Conservation (phyloP, 2,329 filamentous ascomycete species). For the Aureobasidium sp. region DNA sequence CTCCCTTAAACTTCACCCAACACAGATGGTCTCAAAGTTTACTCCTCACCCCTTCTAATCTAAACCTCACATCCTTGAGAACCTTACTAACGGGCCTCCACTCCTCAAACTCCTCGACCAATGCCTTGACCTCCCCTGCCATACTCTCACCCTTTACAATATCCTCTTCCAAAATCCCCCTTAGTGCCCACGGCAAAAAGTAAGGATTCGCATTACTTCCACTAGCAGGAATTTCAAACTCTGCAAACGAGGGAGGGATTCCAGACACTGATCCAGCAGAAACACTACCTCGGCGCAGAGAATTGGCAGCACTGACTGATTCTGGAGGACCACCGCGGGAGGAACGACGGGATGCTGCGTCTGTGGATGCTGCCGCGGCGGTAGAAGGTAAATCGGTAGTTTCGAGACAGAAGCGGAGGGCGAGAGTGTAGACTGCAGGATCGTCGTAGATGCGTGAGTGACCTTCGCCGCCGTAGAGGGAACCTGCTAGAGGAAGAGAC, state of each 20-base stretch:
- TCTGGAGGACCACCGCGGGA: constrained; percentile 33
- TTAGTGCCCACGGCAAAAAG: constrained; percentile 94
- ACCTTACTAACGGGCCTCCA: constrained; percentile 95
- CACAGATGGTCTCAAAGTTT: constrained; percentile 61
- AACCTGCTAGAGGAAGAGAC: constrained; percentile 88
- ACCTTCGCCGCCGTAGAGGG: constrained; percentile 90
- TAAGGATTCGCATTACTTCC: constrained; percentile 77
- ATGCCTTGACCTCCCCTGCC: constrained; percentile 76
- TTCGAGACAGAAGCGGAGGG: constrained; percentile 53
- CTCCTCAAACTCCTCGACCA: constrained; percentile 90
- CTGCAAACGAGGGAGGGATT: constrained; percentile 35
- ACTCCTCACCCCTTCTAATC: constrained; percentile 90
- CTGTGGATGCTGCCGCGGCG: background rate
- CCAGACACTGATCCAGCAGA: constrained; percentile 29
- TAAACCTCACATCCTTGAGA: constrained; percentile 95
- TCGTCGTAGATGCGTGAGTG: constrained; percentile 97
- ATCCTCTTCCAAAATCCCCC: constrained; percentile 91
- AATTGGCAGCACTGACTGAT: constrained; percentile 34
- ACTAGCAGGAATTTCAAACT: constrained; percentile 44
- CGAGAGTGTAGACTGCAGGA: constrained; percentile 78
- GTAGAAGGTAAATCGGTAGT: constrained; percentile 39
- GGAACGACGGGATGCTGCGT: background rate
- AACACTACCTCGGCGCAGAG: constrained; percentile 36
- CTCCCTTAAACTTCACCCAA: background rate
- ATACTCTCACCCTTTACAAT: constrained; percentile 82